Evolutionary conservation across 2,329 filamentous ascomycete species (phyloP).

Genomic region (Leptographium flavum): DNA sequence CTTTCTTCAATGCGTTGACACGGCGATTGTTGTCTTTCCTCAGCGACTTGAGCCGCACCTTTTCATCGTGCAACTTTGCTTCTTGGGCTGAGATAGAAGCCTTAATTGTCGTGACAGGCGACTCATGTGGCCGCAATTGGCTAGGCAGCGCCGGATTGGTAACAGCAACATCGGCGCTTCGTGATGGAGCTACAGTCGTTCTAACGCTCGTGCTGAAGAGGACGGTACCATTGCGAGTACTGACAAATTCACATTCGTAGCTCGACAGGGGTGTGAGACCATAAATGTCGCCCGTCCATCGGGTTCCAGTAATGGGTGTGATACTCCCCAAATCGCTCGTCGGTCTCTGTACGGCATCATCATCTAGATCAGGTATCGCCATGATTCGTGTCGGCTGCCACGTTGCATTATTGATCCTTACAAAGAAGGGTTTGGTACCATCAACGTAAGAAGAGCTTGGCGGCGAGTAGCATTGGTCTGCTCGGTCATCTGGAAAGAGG

Average conservation of each 20-base stretch:
- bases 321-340: not conserved
- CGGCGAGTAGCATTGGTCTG: not conserved
- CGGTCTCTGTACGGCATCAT: conserved; percentile 5
- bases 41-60: conserved; percentile 51
- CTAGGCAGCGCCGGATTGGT: conserved; percentile 16
- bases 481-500: conserved; percentile 36
- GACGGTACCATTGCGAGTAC: conserved; percentile 48
- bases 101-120: conserved; percentile 61
- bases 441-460: conserved; percentile 38
- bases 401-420: conserved; percentile 62
- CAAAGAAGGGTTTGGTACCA: conserved; percentile 61
- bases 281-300: conserved; percentile 60
- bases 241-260: conserved; percentile 67
- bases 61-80: conserved; percentile 54
- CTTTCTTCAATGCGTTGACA: conserved; percentile 52
- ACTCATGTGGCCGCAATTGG: conserved; percentile 55
- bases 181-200: conserved; percentile 39
- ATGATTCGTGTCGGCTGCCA: conserved; percentile 69
- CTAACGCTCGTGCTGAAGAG: conserved; percentile 60
- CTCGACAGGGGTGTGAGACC: conserved; percentile 57
- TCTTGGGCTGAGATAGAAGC: conserved; percentile 63
- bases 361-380: conserved; percentile 20
- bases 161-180: conserved; percentile 14
- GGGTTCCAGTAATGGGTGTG: conserved; percentile 22
- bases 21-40: conserved; percentile 64